Evolutionary conservation across 2,329 filamentous ascomycete species (phyloP), one percentile per base, ranked within the genome.

Genomic region (Thelonectria olida): DNA sequence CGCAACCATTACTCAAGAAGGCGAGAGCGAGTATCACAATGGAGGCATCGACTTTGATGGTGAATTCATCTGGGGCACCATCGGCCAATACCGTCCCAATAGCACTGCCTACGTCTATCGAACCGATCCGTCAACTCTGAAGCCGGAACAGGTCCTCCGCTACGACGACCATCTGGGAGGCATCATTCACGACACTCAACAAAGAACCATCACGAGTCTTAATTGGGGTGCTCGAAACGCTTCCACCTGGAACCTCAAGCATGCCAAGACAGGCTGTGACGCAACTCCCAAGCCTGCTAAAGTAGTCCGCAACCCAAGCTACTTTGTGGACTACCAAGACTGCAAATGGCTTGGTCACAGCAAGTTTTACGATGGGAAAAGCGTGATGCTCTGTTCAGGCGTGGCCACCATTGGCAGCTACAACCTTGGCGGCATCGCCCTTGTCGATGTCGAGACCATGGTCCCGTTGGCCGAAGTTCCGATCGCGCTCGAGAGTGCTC

Each of bases 1-100:
- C 63, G 80, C 77, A 5, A 81, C 75, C 0, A 72, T 84, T 12
- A 81, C 79, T 1, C 62, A 66, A 12, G 64, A 72, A 2, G 80
- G 76, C 23, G 74, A 67, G 53, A 67, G 64, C 45, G 79, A 76
- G 66, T 84, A 83, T 63, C 81, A 83, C 63, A 79, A 79, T 56
- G 81, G 82, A 22, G 82, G 82, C 1, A 72, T 84, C 15, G 82
- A 84, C 63, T 84, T 77, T 57, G 81, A 84, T 62, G 82, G 82
- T 13, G 68, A 74, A 36, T 76, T 75, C 58, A 76, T 84, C 48
- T 84, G 82, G 82, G 78, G 76, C 4, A 79, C 80, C 1, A 61
- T 84, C 15, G 75, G 76, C 3, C 79, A 84, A 63, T 83, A 83
- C 60, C 76, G 82, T 1, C 82, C 82, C 2, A 81, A 82, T 68